Percentiles rank a stretch among this genome's conserved stretches.
These are phyloP conservation scores for Gaillardinia entomophila DNA, from an alignment of 805 yeast genomes.

Conservation along the genomic window DNA sequence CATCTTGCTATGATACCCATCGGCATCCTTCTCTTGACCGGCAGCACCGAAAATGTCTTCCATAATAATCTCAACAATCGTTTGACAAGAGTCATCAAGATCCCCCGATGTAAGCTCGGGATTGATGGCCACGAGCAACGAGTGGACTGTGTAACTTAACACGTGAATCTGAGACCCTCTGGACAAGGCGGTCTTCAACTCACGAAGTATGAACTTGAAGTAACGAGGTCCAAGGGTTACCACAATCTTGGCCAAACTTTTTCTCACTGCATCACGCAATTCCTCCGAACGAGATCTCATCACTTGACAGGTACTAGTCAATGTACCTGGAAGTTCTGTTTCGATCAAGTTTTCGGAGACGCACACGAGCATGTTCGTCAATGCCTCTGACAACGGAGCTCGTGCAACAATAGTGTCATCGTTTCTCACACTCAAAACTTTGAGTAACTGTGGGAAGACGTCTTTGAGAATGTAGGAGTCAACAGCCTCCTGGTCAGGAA, in stretches of 20 bases:
- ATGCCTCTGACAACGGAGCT: constrained; percentile 76
- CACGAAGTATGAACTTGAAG: constrained; percentile 68
- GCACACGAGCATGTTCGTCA: constrained; percentile 61
- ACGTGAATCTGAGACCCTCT: constrained; percentile 94
- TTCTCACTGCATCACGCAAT: constrained; percentile 80
- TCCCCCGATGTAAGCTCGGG: constrained; percentile 58
- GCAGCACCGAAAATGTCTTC: constrained; percentile 90
- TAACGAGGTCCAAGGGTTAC: constrained; percentile 65
- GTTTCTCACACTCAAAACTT: constrained; percentile 56
- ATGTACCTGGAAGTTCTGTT: constrained; percentile 67
- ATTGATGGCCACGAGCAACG: constrained; percentile 52
- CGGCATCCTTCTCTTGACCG: constrained; percentile 92
- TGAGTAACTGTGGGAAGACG: constrained; percentile 56
- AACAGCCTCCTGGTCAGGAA: constrained; percentile 13
- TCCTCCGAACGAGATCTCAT: constrained; percentile 82
- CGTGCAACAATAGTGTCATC: constrained; percentile 75
- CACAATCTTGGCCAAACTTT: constrained; percentile 62
- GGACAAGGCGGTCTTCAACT: constrained; percentile 69
- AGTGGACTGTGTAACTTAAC: constrained; percentile 80
- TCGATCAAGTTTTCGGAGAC: constrained; percentile 52
- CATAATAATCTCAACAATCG: constrained; percentile 72
- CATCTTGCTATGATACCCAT: constrained; percentile 79
- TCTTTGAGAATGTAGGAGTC: constrained; percentile 46
- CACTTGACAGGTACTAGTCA: constrained; percentile 85
- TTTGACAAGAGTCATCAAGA: constrained; percentile 56